Conservation (phyloP, 192 early-diverging fungal genomes). For the Umbelopsis vinacea region DNA sequence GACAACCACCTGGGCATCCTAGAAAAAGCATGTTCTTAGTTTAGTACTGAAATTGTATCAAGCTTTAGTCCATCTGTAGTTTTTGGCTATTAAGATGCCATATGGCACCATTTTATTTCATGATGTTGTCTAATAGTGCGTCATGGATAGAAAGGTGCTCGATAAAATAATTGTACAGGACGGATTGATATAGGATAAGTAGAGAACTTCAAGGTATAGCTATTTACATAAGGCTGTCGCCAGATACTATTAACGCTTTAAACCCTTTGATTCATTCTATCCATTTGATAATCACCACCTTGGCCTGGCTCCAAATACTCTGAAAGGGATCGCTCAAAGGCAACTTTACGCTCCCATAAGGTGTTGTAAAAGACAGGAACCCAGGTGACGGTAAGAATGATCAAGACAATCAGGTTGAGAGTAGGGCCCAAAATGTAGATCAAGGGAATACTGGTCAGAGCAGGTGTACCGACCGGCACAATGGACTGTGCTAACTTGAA, state of each 20-base stretch:
- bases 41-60: too few relatives aligned
- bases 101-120: too few relatives aligned
- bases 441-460: background rate
- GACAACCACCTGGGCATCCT: too few relatives aligned
- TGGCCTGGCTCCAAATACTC: constrained; percentile 1
- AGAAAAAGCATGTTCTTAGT: too few relatives aligned
- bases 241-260: background rate
- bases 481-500: constrained; percentile 10
- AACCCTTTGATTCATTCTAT: background rate
- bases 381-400: constrained; percentile 7
- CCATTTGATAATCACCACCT: background rate
- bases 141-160: too few relatives aligned
- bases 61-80: too few relatives aligned
- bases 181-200: too few relatives aligned
- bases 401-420: constrained; percentile 4
- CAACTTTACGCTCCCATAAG: background rate
- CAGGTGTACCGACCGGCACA: background rate
- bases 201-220: too few relatives aligned
- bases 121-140: too few relatives aligned
- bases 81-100: too few relatives aligned
- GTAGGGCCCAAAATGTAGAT: constrained; percentile 16
- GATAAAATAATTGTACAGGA: too few relatives aligned
- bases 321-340: background rate
- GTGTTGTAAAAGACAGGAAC: background rate
- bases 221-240: background rate